Evolutionary conservation across 148 eudicot species (phyloP), one percentile per base, ranked within the genome.

Genomic region (Bassia scoparia): DNA sequence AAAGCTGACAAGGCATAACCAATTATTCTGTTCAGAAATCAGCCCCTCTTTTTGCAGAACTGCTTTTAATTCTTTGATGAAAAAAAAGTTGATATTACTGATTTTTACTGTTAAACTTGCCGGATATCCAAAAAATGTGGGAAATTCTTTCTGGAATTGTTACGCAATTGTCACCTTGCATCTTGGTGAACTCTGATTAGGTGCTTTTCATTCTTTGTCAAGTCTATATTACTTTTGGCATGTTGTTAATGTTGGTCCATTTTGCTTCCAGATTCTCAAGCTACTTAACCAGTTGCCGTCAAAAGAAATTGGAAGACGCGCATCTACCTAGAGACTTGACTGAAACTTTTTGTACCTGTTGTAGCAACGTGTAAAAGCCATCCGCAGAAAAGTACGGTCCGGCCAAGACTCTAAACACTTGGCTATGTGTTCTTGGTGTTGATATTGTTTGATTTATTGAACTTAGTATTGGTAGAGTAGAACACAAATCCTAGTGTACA

Each of bases 91-190:
- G 17, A 3, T 35, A n/a, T 70, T 35, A 68, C 72, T 75, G 49
- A 44, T 59, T 63, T 20, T 5, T 24, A 27, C 17, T 21, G 18
- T 71, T 43, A 5, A 67, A 58, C 5, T 60, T 78, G 66, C 77
- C 61, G 77, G 37, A 35, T 67, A 73, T 72, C 77, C 67, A 53
- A 63, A 76, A 70, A 60, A n/a, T n/a, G n/a, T 83, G 61, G 71
- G 75, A 74, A 72, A n/a, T n/a, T n/a, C n/a, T n/a, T 59, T 65
- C 10, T 23, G 49, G 49, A 15, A 61, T 50, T 27, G 10, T 3
- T 50, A 26, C 12, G 24, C 68, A 20, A 11, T 61, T 62, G 16
- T 13, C 73, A 17, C 38, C 66, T 71, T 73, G 74, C 20, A n/a
- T 23, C 49, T 65, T 21, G 69, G 41, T 35, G 33, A 46, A 33